Base-by-base conservation (phyloP, 495 filamentous ascomycete genomes). In the Neurospora sp. region DNA sequence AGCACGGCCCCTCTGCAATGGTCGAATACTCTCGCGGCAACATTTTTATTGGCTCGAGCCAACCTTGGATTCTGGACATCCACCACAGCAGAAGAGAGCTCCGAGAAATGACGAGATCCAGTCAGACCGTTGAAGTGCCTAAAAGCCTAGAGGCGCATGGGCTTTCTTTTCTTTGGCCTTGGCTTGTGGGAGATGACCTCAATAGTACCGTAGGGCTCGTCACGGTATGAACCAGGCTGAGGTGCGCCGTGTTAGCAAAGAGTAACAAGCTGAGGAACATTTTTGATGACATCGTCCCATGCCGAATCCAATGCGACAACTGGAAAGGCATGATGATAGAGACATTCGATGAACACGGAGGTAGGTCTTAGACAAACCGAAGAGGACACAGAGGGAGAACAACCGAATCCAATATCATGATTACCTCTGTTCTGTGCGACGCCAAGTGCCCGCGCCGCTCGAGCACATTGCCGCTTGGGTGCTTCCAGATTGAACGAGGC, bases 1-100 rank as follows among this genome's bases (percentile, higher is more conserved):
- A 66, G 69, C 78, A 74, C 73, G 69, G 70, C 75, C 70, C 73
- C 20, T 72, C 74, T 74, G 70, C 78, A 74, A 73, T 66, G 54
- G 54, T 35, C 54, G 54, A 66, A 66, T 16, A 37, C 54, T 35
- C 54, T 35, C 14, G 54, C 27, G 27, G 54, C 54, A 66, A 66
- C 54, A 66, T 27, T 31, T 18, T 66, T 18, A 66, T 66, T 62
- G 54, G 54, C 54, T 31, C 27, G 27, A 35, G 54, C 27, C 6
- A 35, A 35, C 54, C 54, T 66, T 66, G 54, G 27, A 35, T 18
- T 59, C 27, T 62, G 54, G 5, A 8, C 54, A 35, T 62, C 27
- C 54, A 62, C 27, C 71, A 72, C 44, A 39, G 18, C 71, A 72
- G 18, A 72, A 20, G 44, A 38, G 14, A 46, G n/a, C 23, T 14